These are phyloP conservation scores for Talaromyces atroroseus DNA, from an alignment of 2,329 filamentous ascomycete genomes.

Conservation along the genomic window DNA sequence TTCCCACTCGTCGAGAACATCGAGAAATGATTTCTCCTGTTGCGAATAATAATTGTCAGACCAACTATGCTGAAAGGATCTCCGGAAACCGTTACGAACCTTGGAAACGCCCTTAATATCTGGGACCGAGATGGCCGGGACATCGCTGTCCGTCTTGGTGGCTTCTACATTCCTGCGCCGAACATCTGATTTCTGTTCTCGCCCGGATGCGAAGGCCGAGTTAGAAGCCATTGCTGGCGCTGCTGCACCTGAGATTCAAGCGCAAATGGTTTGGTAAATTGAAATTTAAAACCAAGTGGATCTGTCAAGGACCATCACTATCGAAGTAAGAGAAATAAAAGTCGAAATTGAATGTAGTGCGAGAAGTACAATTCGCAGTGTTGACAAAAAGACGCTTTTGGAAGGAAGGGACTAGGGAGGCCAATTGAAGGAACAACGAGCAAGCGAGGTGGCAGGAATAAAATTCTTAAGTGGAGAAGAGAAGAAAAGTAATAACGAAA, in stretches of 20 bases:
- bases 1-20: conserved; percentile 53
- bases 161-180: conserved; percentile 12
- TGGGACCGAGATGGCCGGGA: conserved; percentile 2
- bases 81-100: background rate
- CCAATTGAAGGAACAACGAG: background rate
- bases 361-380: background rate
- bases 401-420: background rate
- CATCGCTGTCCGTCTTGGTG: conserved; percentile 5
- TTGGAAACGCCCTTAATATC: conserved; percentile 8
- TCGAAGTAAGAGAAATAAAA: background rate
- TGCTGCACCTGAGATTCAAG: conserved; percentile 12
- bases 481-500: conserved; percentile 11
- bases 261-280: conserved; percentile 5
- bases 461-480: background rate
- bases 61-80: background rate
- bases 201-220: conserved; percentile 11
- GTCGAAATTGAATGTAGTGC: background rate
- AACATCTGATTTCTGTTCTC: conserved; percentile 10
- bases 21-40: conserved; percentile 32
- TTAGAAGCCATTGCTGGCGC: conserved; percentile 11
- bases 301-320: background rate
- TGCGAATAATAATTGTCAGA: background rate
- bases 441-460: background rate
- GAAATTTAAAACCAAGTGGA: background rate
- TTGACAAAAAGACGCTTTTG: background rate